Evolutionary conservation across 2,329 filamentous ascomycete genomes (phyloP).

Genomic region (Harringtonia lauricola): DNA sequence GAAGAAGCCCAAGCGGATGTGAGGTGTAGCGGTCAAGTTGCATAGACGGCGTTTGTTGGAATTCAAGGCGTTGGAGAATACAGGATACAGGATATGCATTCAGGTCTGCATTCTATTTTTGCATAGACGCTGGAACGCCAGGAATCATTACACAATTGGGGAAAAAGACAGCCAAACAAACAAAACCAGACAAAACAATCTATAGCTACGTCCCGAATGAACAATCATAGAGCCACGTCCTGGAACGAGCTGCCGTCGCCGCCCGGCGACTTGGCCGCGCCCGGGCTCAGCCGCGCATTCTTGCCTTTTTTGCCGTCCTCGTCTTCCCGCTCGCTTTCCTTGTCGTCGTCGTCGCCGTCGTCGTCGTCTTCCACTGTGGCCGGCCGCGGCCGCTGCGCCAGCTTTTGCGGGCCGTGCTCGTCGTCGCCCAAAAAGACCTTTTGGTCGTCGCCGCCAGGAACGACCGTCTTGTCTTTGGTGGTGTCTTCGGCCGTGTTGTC

Average conservation of each 20-base stretch:
- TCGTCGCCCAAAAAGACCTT: conserved; percentile 45
- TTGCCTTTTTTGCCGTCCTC: conserved; percentile 13
- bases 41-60: too few relatives aligned
- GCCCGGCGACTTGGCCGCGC: conserved; percentile 29
- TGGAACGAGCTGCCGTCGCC: conserved; percentile 51
- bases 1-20: conserved; percentile 8
- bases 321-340: conserved; percentile 16
- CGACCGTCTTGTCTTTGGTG: conserved; percentile 19
- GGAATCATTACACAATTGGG: too few relatives aligned
- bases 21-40: too few relatives aligned
- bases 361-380: neutral
- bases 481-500: conserved; percentile 18
- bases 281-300: neutral
- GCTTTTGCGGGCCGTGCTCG: too few relatives aligned
- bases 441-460: conserved; percentile 34
- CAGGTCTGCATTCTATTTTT: too few relatives aligned
- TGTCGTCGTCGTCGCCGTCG: conserved; percentile 13
- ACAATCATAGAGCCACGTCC: conserved; percentile 47
- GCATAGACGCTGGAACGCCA: too few relatives aligned
- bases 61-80: too few relatives aligned
- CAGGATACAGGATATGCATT: too few relatives aligned
- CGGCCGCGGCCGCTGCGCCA: conserved; percentile 34
- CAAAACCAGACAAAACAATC: too few relatives aligned
- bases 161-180: too few relatives aligned
- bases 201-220: too few relatives aligned